These are phyloP conservation scores for Salix brachista DNA, from an alignment of 345 rosid genomes.

Conservation along the genomic window DNA sequence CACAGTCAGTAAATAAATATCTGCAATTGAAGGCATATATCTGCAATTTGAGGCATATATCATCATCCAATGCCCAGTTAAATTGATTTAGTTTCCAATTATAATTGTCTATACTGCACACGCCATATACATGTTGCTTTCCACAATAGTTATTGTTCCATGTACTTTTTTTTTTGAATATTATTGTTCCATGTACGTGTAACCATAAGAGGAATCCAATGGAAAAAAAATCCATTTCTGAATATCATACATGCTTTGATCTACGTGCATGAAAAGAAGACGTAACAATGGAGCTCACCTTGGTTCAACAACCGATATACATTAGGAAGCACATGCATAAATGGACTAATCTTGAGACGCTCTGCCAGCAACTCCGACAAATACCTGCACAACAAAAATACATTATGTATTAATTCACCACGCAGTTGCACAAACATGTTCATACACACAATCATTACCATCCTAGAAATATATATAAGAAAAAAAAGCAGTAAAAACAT, in stretches of 20 bases:
- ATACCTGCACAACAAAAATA: conserved; percentile 45
- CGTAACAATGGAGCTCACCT: conserved; percentile 43
- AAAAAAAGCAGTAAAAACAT: neutral
- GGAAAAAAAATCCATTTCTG: neutral
- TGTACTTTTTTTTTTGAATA: no score
- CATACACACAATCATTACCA: neutral
- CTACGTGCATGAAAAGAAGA: neutral
- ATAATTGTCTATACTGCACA: neutral
- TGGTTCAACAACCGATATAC: conserved; percentile 61
- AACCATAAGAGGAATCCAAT: neutral
- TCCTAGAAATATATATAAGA: neutral
- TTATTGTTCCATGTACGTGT: no score
- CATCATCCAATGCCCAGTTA: neutral
- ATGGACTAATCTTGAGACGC: conserved; percentile 69
- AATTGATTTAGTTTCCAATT: neutral
- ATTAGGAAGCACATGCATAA: conserved; percentile 63
- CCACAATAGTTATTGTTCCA: no score
- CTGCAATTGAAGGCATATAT: neutral
- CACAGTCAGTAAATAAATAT: neutral
- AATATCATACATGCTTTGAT: neutral
- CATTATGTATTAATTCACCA: neutral
- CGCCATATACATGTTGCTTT: neutral
- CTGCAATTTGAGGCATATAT: neutral
- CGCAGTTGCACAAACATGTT: neutral
- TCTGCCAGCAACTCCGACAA: conserved; percentile 69